Percentiles rank a stretch among this genome's conserved stretches.
Evolutionary conservation across 75 land plant species (phyloP).

Genomic region (Picea glauca): DNA sequence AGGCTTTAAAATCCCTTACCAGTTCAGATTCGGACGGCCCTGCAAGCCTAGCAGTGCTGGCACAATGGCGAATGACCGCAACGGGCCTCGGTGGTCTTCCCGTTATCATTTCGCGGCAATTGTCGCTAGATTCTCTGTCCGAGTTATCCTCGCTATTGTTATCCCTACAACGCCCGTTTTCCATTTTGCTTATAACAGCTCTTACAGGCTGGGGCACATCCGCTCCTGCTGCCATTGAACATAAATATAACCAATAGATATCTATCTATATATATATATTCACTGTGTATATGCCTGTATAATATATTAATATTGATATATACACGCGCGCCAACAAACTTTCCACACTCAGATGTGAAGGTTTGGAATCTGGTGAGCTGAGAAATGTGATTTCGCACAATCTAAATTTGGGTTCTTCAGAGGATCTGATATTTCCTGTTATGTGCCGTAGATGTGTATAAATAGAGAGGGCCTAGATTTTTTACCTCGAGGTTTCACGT

Average conservation of each 20-base stretch:
- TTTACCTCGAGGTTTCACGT: too few relatives aligned
- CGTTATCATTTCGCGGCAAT: background rate
- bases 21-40: slow-evolving; percentile 10
- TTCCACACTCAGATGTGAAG: too few relatives aligned
- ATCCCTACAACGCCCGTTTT: background rate
- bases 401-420: too few relatives aligned
- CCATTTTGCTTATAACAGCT: slow-evolving; percentile 5
- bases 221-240: slow-evolving; percentile 15
- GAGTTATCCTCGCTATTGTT: background rate
- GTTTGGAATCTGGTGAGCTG: too few relatives aligned
- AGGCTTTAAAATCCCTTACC: background rate
- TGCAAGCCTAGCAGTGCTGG: slow-evolving; percentile 20
- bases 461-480: too few relatives aligned
- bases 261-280: too few relatives aligned
- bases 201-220: slow-evolving; percentile 13
- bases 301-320: too few relatives aligned
- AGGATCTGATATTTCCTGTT: too few relatives aligned
- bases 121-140: background rate
- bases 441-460: too few relatives aligned
- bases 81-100: slow-evolving; percentile 39
- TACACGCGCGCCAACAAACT: too few relatives aligned
- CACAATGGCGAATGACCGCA: slow-evolving; percentile 36
- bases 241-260: background rate
- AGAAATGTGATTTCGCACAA: too few relatives aligned
- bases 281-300: too few relatives aligned